Base-by-base conservation (phyloP, 768 basidiomycete genomes). In the Leccinum sublutescens region DNA sequence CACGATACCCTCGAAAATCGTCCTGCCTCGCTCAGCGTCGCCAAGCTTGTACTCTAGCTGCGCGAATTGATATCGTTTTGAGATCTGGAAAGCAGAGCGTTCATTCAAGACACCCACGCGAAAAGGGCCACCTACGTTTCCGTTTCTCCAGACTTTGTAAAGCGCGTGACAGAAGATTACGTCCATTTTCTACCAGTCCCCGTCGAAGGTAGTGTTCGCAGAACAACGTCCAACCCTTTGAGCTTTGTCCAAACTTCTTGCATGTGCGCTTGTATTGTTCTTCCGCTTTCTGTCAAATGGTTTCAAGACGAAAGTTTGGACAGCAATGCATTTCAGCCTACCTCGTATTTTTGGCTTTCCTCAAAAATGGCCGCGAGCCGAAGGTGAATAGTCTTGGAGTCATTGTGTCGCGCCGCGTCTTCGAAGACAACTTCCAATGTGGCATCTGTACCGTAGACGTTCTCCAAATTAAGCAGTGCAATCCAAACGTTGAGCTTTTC, bases 401-500 rank as follows among this genome's bases (percentile, higher is more conserved):
- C 95, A 69, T 97, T 98, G 36, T 89, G 83, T 52, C 88, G 84
- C 6, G 84, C 86, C 27, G 96, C 97, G 66, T 98, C 92, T 70
- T 88, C 93, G 82, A 98, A 97, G 2, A 84, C 79, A n/a, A 75
- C 70, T 52, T 95, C 94, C 36, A 93, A 72, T 1, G 82, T 83
- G 67, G 93, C 85, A 31, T 90, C 88, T 8, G 88, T 91, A 2
- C 97, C 97, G 69, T 95, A 98, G 14, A 87, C 78, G 65, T 95
- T 95, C 77, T 99, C 97, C 67, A 99, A 70, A 68, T 99, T 99
- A 62, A 99, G 82, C 51, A 96, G 75, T 9, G 96, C 97, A 70
- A 96, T 91, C 97, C 97, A 99, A 45, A 99, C 87, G 68, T 99
- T 99, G 62, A 98, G 75, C 71, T 90, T 93, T 75, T 99, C 97